A percentile compares a stretch with the other conserved stretches of the same genome.
phyloP scores from a whole-genome alignment of 306 rosid species.

The Cucurbita argyrosperma region DNA sequence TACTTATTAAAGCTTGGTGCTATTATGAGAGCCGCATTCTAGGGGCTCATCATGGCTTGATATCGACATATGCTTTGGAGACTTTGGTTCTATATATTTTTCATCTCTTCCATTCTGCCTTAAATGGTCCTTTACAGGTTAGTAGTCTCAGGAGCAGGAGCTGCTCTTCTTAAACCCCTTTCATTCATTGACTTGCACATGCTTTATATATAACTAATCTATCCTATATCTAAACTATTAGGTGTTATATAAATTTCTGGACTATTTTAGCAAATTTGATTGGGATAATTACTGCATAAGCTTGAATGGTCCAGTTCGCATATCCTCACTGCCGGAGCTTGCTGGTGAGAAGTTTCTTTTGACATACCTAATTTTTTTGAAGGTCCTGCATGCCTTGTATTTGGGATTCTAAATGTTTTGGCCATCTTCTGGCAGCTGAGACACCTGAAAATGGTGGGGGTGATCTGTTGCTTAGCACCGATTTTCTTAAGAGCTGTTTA shows the following conservation, averaged over 20 bases:
- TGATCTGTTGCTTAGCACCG: constrained; percentile 43
- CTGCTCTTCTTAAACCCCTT: background rate
- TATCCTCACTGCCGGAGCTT: constrained; percentile 50
- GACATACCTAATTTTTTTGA: background rate
- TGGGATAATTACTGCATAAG: constrained; percentile 78
- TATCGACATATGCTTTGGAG: constrained; percentile 89
- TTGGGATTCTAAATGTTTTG: background rate
- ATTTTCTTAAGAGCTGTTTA: constrained; percentile 53
- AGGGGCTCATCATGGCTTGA: constrained; percentile 83
- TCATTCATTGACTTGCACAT: background rate
- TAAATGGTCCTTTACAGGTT: constrained; percentile 68
- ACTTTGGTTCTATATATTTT: constrained; percentile 70
- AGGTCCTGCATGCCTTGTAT: background rate
- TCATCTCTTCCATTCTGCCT: constrained; percentile 50
- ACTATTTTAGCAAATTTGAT: constrained; percentile 80
- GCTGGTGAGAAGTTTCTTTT: constrained; percentile 33
- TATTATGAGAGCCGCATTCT: constrained; percentile 84
- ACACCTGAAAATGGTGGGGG: constrained; percentile 43
- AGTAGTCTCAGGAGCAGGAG: constrained; percentile 18
- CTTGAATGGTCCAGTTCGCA: constrained; percentile 71
- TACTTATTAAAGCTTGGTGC: constrained; percentile 85
- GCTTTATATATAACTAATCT: background rate
- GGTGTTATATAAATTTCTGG: constrained; percentile 78
- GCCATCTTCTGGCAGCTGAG: constrained; percentile 31
- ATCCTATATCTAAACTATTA: constrained; percentile 3